Percentiles rank a stretch among this genome's conserved stretches.
Conservation (phyloP, 805 yeast species). For the Nadsonia fulvescens region DNA sequence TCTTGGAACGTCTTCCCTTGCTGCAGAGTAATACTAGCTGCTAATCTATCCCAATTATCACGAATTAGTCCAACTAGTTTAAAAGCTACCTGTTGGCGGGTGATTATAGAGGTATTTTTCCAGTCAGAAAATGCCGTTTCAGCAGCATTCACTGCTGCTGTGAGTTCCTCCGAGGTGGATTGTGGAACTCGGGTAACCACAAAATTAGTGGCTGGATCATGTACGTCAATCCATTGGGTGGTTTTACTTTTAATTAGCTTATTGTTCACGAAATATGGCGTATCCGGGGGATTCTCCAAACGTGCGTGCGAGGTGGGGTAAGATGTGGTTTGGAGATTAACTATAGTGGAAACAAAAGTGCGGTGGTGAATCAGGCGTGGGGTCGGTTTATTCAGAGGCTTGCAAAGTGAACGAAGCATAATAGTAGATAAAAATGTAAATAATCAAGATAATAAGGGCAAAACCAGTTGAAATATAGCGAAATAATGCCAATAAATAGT, state of each 20-base stretch:
- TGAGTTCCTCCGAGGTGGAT: slow-evolving; percentile 46
- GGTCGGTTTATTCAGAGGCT: too few relatives aligned
- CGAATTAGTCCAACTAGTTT: slow-evolving; percentile 47
- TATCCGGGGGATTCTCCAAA: slow-evolving; percentile 17
- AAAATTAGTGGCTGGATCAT: slow-evolving; percentile 58
- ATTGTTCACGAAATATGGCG: slow-evolving; percentile 26
- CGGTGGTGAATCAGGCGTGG: too few relatives aligned
- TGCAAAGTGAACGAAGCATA: too few relatives aligned
- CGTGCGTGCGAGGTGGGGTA: slow-evolving; percentile 15
- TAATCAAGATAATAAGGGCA: too few relatives aligned
- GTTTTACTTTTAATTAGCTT: slow-evolving; percentile 32
- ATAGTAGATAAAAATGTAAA: too few relatives aligned
- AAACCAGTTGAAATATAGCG: too few relatives aligned
- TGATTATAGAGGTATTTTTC: slow-evolving; percentile 31
- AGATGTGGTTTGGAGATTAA: slow-evolving; percentile 3
- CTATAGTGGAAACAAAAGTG: too few relatives aligned
- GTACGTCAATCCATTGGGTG: slow-evolving; percentile 44
- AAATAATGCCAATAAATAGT: too few relatives aligned
- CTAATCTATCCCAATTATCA: slow-evolving; percentile 49
- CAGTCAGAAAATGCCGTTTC: slow-evolving; percentile 41
- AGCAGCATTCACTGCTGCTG: slow-evolving; percentile 48
- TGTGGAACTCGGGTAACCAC: slow-evolving; percentile 57
- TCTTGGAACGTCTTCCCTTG: slow-evolving; percentile 66
- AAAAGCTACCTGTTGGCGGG: slow-evolving; percentile 47
- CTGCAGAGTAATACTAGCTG: slow-evolving; percentile 45